phyloP scores from a whole-genome alignment of 1,284 basidiomycete genomes.

The Austroboletus niveus region DNA sequence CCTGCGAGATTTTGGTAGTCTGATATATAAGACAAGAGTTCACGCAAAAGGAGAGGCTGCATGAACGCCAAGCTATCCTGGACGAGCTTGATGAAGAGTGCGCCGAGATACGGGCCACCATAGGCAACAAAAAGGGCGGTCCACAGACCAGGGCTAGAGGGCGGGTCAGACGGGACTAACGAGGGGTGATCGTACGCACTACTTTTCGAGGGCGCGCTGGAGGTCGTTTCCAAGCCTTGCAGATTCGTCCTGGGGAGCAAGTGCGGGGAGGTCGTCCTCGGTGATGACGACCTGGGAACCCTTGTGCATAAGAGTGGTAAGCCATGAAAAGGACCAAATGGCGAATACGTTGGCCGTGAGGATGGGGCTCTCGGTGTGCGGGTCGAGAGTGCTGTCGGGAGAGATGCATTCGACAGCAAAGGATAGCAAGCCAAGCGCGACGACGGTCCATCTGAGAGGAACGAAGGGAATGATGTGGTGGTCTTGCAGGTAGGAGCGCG shows the following conservation, averaged over 20 bases:
- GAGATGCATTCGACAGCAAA: slow-evolving; percentile 74
- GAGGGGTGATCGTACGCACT: slow-evolving; percentile 38
- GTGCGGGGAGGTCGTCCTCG: slow-evolving; percentile 73
- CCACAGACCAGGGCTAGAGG: slow-evolving; percentile 51
- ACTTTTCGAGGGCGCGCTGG: slow-evolving; percentile 57
- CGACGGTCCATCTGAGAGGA: slow-evolving; percentile 49
- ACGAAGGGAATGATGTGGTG: slow-evolving; percentile 34
- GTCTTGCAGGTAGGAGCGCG: slow-evolving; percentile 48
- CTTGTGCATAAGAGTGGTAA: slow-evolving; percentile 75
- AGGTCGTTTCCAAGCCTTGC: slow-evolving; percentile 67
- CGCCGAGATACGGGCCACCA: slow-evolving; percentile 74
- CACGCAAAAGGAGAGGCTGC: slow-evolving; percentile 87
- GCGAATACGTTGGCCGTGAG: slow-evolving; percentile 84
- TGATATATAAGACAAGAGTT: slow-evolving; percentile 81
- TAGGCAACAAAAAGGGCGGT: slow-evolving; percentile 74
- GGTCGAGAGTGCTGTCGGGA: slow-evolving; percentile 56
- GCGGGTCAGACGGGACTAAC: slow-evolving; percentile 2
- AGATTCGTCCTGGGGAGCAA: slow-evolving; percentile 71
- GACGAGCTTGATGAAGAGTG: slow-evolving; percentile 65
- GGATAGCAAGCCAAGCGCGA: slow-evolving; percentile 51
- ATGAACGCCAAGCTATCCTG: slow-evolving; percentile 84
- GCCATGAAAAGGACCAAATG: slow-evolving; percentile 75
- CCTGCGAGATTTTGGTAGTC: slow-evolving; percentile 57
- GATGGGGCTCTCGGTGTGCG: slow-evolving; percentile 66
- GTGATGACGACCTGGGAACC: slow-evolving; percentile 63